phyloP scores from a whole-genome alignment of 2,329 filamentous ascomycete genomes.

The Xylaria sp. region DNA sequence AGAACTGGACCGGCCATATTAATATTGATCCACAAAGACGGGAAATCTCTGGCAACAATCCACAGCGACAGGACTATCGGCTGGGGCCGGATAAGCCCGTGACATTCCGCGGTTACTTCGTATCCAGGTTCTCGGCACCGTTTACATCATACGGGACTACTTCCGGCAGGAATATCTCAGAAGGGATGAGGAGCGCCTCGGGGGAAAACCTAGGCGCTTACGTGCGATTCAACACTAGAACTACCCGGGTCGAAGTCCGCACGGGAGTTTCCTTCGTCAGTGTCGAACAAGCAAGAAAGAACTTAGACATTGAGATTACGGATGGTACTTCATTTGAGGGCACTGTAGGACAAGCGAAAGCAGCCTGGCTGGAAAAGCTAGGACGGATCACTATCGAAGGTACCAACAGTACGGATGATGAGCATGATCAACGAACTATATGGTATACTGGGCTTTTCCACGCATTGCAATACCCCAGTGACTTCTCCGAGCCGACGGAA shows the following conservation, averaged over 20 bases:
- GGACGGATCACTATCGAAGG: slow-evolving; percentile 50
- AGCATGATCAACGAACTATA: slow-evolving; percentile 51
- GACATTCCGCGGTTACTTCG: slow-evolving; percentile 52
- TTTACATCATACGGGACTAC: slow-evolving; percentile 47
- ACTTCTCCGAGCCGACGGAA: slow-evolving; percentile 51
- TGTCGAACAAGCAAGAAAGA: slow-evolving; percentile 52
- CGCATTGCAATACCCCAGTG: slow-evolving; percentile 53
- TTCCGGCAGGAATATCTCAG: slow-evolving; percentile 37
- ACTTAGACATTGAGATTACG: slow-evolving; percentile 51
- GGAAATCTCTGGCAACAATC: slow-evolving; percentile 52
- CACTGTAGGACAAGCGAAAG: slow-evolving; percentile 48
- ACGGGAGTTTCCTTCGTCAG: slow-evolving; percentile 55
- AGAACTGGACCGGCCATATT: slow-evolving; percentile 53
- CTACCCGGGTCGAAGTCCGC: slow-evolving; percentile 48
- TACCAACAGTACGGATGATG: slow-evolving; percentile 46
- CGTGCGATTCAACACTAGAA: slow-evolving; percentile 44
- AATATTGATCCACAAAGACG: slow-evolving; percentile 43
- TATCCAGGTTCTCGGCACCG: slow-evolving; percentile 51
- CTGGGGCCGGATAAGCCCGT: slow-evolving; percentile 49
- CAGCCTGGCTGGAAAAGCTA: slow-evolving; percentile 52
- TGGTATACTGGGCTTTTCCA: slow-evolving; percentile 55
- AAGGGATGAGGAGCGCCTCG: slow-evolving; percentile 31
- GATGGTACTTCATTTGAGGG: slow-evolving; percentile 44
- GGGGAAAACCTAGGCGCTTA: slow-evolving; percentile 48
- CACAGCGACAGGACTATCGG: slow-evolving; percentile 53